phyloP scores from a whole-genome alignment of 768 basidiomycete genomes.

The Podaxis carcinomalis region DNA sequence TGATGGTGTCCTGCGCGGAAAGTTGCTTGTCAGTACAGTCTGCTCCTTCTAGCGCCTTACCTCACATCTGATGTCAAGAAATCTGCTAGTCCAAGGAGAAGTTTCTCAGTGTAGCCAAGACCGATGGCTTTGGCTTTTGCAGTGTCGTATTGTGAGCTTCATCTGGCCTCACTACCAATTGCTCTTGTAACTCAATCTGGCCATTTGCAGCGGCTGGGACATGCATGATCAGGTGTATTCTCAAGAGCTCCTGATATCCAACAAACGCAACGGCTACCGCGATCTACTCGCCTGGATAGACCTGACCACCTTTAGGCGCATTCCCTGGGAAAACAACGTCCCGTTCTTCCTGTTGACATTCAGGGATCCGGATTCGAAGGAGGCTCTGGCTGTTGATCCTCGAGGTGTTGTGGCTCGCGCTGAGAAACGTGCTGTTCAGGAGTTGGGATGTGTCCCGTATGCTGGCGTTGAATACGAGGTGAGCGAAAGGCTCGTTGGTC shows the following conservation, averaged over 20 bases:
- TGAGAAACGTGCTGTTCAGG: conserved; percentile 18
- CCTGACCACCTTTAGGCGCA: conserved; percentile 79
- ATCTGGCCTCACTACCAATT: background rate
- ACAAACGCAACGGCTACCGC: conserved; percentile 86
- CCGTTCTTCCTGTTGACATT: conserved; percentile 94
- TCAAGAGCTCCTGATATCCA: conserved; percentile 85
- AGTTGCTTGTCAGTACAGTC: conserved; percentile 68
- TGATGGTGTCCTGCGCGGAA: conserved; percentile 93
- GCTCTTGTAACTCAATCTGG: background rate
- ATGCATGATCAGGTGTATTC: conserved; percentile 86
- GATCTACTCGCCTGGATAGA: conserved; percentile 88
- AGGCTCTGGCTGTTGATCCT: conserved; percentile 80
- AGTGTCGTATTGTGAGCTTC: conserved; percentile 80
- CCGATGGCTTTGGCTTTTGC: conserved; percentile 90
- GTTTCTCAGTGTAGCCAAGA: conserved; percentile 75
- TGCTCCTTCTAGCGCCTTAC: background rate
- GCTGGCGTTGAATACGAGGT: conserved; percentile 97
- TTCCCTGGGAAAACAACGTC: conserved; percentile 88
- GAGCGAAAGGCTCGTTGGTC: conserved; percentile 14
- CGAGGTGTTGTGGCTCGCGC: conserved; percentile 70
- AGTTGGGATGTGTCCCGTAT: conserved; percentile 54
- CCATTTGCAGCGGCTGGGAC: conserved; percentile 71
- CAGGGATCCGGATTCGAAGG: conserved; percentile 78
- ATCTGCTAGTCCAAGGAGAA: conserved; percentile 76
- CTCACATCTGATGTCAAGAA: conserved; percentile 9